These are phyloP conservation scores for Scutellaria baicalensis DNA, from an alignment of 257 asterid genomes.

Conservation along the genomic window DNA sequence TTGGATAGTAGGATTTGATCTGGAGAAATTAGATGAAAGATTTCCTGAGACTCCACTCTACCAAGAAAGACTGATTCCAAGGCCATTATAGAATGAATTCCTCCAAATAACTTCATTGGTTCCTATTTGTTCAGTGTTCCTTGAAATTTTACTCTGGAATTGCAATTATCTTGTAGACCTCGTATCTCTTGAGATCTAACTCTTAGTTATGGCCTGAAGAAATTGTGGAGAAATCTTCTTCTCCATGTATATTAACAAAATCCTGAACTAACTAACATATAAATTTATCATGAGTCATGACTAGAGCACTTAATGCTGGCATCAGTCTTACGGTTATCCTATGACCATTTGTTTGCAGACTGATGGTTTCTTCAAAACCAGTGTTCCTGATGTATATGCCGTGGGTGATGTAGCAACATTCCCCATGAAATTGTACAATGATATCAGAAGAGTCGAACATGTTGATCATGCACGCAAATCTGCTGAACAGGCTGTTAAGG, in stretches of 20 bases:
- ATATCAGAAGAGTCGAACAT: slow-evolving; percentile 82
- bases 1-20: neutral
- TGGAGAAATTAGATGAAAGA: neutral
- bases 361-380: slow-evolving; percentile 78
- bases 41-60: neutral
- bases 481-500: slow-evolving; percentile 98
- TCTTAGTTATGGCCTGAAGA: neutral
- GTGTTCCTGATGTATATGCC: slow-evolving; percentile 71
- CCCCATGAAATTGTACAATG: slow-evolving; percentile 80
- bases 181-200: neutral
- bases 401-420: slow-evolving; percentile 97
- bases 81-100: neutral
- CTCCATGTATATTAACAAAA: neutral
- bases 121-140: neutral
- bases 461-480: slow-evolving; percentile 95
- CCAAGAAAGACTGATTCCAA: too few relatives aligned
- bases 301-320: neutral
- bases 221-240: neutral
- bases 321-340: neutral
- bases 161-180: neutral
- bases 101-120: neutral
- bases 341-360: slow-evolving; percentile 54
- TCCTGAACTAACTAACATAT: neutral
- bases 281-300: neutral
- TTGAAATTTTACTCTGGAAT: neutral